Evolutionary conservation across 2,329 filamentous ascomycete species (phyloP).

Genomic region (Apiospora malaysiana): DNA sequence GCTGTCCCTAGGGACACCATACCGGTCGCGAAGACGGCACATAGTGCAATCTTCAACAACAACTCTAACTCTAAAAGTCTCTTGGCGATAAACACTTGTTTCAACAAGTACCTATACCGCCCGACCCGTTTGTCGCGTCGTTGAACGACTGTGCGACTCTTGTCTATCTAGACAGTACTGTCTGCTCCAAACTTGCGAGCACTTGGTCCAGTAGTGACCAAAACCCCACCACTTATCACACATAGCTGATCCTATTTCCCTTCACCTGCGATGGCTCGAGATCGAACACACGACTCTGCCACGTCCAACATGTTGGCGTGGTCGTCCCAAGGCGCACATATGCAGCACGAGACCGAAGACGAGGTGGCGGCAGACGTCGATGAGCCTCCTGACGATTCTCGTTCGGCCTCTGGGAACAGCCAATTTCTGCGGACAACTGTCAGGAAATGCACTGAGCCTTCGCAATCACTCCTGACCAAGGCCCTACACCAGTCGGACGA

Average conservation of each 20-base stretch:
- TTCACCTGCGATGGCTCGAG: conserved; percentile 41
- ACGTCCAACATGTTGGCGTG: conserved; percentile 53
- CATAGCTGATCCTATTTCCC: neutral
- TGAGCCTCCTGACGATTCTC: conserved; percentile 77
- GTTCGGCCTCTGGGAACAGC: conserved; percentile 34
- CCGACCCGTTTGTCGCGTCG: conserved; percentile 7
- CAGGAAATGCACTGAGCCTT: conserved; percentile 58
- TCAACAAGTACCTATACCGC: neutral
- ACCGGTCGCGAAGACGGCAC: conserved; percentile 19
- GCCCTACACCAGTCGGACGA: conserved; percentile 76
- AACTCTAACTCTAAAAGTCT: conserved; percentile 18
- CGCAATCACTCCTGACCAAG: conserved; percentile 85
- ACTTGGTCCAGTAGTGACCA: neutral
- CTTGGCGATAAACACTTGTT: conserved; percentile 15
- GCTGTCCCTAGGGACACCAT: conserved; percentile 22
- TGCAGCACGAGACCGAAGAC: conserved; percentile 53
- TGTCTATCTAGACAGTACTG: neutral
- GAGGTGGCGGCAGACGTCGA: conserved; percentile 80
- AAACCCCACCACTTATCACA: neutral
- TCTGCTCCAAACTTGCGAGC: neutral
- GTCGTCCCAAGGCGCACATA: conserved; percentile 50
- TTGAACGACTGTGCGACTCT: conserved; percentile 15
- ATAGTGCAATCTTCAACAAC: conserved; percentile 17
- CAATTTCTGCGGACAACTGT: conserved; percentile 56
- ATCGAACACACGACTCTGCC: conserved; percentile 43